phyloP scores from a whole-genome alignment of 495 filamentous ascomycete species.

The Penicillium diatomitis region DNA sequence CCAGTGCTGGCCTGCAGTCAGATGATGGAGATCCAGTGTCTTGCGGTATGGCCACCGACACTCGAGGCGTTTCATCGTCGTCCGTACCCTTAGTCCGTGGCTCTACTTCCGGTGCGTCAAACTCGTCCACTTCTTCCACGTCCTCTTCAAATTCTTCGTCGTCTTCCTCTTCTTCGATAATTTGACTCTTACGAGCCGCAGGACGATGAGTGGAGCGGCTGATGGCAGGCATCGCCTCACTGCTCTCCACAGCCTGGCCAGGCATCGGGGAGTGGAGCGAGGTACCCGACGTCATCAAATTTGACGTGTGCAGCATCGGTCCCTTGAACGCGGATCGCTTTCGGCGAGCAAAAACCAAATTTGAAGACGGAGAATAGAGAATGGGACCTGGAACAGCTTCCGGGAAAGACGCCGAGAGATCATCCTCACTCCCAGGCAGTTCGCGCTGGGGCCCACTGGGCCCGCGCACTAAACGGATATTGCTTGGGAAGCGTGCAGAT shows the following conservation, averaged over 20 bases:
- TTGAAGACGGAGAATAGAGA: conserved; percentile 45
- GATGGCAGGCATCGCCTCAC: conserved; percentile 43
- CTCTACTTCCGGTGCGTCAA: conserved; percentile 47
- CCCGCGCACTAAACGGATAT: conserved; percentile 75
- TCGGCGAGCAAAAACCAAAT: conserved; percentile 80
- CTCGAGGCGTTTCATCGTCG: conserved; percentile 5
- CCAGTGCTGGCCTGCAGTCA: conserved; percentile 19
- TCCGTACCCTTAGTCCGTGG: conserved; percentile 16
- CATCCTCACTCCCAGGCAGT: conserved; percentile 15
- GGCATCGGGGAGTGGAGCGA: conserved; percentile 30
- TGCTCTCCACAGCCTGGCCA: conserved; percentile 27
- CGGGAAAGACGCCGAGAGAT: conserved; percentile 27
- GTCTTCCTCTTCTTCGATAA: conserved; percentile 85
- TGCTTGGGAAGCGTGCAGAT: conserved; percentile 65
- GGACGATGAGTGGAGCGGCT: conserved; percentile 53
- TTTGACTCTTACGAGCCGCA: conserved; percentile 47
- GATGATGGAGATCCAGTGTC: conserved; percentile 14
- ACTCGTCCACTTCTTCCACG: conserved; percentile 63
- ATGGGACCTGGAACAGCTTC: conserved; percentile 30
- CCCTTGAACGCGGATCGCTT: conserved; percentile 89
- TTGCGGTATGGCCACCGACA: neutral
- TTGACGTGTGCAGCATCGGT: conserved; percentile 55
- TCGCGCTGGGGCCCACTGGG: conserved; percentile 24
- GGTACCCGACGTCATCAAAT: conserved; percentile 30
- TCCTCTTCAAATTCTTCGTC: conserved; percentile 57